Base-by-base conservation (phyloP, 371 early-diverging fungal species). In the Rhizopus arrhizus region DNA sequence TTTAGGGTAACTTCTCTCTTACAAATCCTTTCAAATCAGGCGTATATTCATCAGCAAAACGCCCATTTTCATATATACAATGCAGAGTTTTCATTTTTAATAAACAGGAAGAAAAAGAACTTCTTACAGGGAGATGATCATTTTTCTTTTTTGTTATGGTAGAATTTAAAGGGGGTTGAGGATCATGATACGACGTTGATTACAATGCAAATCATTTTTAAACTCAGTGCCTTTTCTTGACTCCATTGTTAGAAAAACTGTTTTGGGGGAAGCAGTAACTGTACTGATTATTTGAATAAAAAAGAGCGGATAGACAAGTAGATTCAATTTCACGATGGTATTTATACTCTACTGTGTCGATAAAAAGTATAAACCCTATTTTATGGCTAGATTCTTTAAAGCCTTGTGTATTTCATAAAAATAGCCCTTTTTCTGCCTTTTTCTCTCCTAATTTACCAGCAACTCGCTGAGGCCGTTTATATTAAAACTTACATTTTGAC, bases 41-140 rank as follows among this genome's bases (percentile, higher is more conserved):
- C 3, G 75, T 62, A 28, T 75, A 75, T 59, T 75, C 73, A 65
- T 75, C 66, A 29, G 72, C 75, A 59, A 75, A 75, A 13, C 64
- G 56, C 41, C 62, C 57, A 12, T 59, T 52, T 33, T 57, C 53
- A 58, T 70, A 68, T 11, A 61, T 48, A 56, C 75, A 75, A 32
- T 68, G 75, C 53, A 75, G 53, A 5, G 70, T 68, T 53, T 75
- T 75, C 75, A 75, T 69, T 51, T 51, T 52, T 46, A 48, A 46
- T 28, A 50, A 33, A 59, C 11, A 55, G 50, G 65, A 33, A 58
- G 46, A 56, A 33, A 54, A 41, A 36, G 49, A 40, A 28, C 43
- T 38, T 34, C 4, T 38, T 13, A 38, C 13, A 54, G 38, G 41
- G 54, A 41, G 54, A 54, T 54, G 38, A 42, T 9, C 41, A 42